These are phyloP conservation scores for Termitomyces eurrhizus DNA, from an alignment of 768 basidiomycete species.

Conservation along the genomic window DNA sequence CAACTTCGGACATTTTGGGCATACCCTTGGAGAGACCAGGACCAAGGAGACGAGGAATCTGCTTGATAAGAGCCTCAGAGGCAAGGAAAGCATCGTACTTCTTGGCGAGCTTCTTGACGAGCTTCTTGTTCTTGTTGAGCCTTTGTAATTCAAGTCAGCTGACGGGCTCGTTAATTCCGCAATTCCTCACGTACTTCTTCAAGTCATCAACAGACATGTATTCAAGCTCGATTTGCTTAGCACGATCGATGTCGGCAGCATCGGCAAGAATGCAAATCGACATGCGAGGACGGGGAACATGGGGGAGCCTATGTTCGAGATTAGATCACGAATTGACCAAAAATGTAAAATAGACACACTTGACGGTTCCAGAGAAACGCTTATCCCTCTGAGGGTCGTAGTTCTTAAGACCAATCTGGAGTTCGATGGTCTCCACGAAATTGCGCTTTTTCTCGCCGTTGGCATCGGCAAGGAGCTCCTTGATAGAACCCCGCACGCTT, in stretches of 20 bases:
- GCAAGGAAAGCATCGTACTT: conserved; percentile 99
- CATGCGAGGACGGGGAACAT: conserved; percentile 98
- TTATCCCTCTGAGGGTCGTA: conserved; percentile 99
- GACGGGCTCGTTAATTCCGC: not conserved
- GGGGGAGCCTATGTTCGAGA: conserved; percentile 65
- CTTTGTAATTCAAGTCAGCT: conserved; percentile 30
- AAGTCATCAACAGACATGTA: conserved; percentile 99
- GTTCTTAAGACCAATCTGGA: conserved; percentile 97
- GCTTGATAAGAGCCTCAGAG: conserved; percentile 97
- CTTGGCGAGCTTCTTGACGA: conserved; percentile 99
- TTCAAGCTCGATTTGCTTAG: conserved; percentile 95
- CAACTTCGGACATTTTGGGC: conserved; percentile 12
- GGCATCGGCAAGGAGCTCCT: conserved; percentile 81
- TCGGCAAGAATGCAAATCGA: conserved; percentile 99
- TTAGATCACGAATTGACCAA: not conserved
- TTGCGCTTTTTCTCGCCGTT: conserved; percentile 89
- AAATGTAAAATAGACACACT: conserved; percentile 42
- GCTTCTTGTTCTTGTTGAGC: conserved; percentile 99
- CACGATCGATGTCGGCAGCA: conserved; percentile 97
- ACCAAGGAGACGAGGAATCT: conserved; percentile 98
- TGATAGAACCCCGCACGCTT: conserved; percentile 99
- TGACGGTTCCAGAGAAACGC: conserved; percentile 99
- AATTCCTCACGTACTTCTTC: conserved; percentile 73
- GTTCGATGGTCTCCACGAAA: conserved; percentile 94
- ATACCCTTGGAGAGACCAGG: conserved; percentile 98